Evolutionary conservation across 768 basidiomycete species (phyloP).

Genomic region (Lentinula raphanica): DNA sequence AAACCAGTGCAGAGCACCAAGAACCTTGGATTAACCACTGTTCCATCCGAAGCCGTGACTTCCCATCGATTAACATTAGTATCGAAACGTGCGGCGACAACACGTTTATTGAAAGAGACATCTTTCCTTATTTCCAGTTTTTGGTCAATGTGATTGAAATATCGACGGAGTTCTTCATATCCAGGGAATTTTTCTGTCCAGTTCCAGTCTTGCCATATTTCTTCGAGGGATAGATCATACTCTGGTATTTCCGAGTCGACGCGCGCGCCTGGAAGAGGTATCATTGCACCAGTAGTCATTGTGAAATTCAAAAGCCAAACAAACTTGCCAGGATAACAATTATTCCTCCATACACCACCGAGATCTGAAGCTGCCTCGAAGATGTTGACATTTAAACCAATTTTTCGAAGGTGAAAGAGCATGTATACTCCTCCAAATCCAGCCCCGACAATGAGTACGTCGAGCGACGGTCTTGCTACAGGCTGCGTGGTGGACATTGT

Average conservation of each 20-base stretch:
- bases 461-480: too few species aligned
- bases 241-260: constrained; percentile 20
- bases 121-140: constrained; percentile 21
- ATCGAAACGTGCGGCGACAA: constrained; percentile 18
- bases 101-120: constrained; percentile 17
- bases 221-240: constrained; percentile 18
- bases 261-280: too few species aligned
- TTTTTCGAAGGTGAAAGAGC: not conserved
- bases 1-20: constrained; percentile 21
- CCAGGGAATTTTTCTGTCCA: constrained; percentile 1
- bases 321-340: constrained; percentile 23
- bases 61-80: constrained; percentile 14
- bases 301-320: too few species aligned
- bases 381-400: not conserved
- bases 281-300: too few species aligned
- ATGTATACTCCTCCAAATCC: constrained; percentile 20
- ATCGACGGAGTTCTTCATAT: constrained; percentile 14
- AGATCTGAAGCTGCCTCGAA: constrained; percentile 13
- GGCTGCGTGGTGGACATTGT: too few species aligned
- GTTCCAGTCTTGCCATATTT: constrained; percentile 22
- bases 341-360: constrained; percentile 20
- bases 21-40: constrained; percentile 12
- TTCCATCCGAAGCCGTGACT: constrained; percentile 16
- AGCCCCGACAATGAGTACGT: constrained; percentile 20
- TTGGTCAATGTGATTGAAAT: constrained; percentile 20